Conservation (phyloP, 2,329 filamentous ascomycete species). For the Fusarium cicatricum region DNA sequence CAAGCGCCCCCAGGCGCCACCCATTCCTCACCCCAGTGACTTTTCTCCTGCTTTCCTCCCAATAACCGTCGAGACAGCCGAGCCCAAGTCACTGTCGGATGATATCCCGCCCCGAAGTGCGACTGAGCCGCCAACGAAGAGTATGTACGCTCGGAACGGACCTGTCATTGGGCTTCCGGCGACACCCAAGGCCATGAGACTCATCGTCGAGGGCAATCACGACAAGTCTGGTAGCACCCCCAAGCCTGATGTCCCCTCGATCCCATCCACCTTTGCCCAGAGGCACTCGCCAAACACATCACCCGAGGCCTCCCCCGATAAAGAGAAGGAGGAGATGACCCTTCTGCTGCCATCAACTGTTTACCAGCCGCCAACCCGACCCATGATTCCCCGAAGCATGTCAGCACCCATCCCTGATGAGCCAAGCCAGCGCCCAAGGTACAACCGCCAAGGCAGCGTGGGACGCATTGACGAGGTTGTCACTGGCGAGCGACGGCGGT, state of each 20-base stretch:
- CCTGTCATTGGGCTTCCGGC: constrained; percentile 82
- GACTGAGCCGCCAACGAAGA: constrained; percentile 65
- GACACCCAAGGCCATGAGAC: constrained; percentile 89
- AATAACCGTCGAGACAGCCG: constrained; percentile 53
- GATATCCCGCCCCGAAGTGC: constrained; percentile 68
- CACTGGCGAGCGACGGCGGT: constrained; percentile 53
- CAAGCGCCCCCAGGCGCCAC: constrained; percentile 78
- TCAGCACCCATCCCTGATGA: constrained; percentile 62
- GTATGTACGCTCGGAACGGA: constrained; percentile 58
- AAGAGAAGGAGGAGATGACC: constrained; percentile 46
- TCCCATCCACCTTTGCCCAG: constrained; percentile 59
- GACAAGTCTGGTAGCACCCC: constrained; percentile 45
- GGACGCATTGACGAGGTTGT: constrained; percentile 59
- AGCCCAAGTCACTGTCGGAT: constrained; percentile 51
- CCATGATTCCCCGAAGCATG: constrained; percentile 66
- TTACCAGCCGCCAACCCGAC: constrained; percentile 63
- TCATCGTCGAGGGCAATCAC: constrained; percentile 71
- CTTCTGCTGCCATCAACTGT: constrained; percentile 67
- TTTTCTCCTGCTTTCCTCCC: constrained; percentile 46
- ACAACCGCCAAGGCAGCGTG: constrained; percentile 47
- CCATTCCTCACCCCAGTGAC: constrained; percentile 77
- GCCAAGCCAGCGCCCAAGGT: constrained; percentile 41
- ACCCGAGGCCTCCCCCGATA: constrained; percentile 46
- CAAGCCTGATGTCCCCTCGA: constrained; percentile 64
- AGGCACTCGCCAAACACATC: constrained; percentile 52